Evolutionary conservation across 1,139 yeast genomes (phyloP).

Genomic region (Protomyces gravidus): DNA sequence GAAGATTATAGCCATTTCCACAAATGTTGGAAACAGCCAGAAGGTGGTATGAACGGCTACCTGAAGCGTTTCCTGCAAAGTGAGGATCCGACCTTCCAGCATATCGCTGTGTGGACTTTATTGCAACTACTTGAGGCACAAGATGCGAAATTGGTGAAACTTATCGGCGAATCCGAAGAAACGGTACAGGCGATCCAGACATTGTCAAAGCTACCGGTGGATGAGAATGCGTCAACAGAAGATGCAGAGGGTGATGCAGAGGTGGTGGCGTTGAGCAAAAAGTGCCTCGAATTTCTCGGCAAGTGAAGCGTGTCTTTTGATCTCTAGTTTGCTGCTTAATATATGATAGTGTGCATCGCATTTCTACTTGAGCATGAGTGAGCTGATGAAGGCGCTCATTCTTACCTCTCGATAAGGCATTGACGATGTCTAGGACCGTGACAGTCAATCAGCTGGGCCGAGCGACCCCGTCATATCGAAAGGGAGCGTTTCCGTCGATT

Average conservation of each 20-base stretch:
- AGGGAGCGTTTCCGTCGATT: too few species aligned
- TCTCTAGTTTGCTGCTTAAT: too few species aligned
- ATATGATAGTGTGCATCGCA: too few species aligned
- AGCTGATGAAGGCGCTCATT: too few species aligned
- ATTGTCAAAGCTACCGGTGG: slow-evolving; percentile 37
- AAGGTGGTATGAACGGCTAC: slow-evolving; percentile 82
- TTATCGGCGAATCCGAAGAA: slow-evolving; percentile 41
- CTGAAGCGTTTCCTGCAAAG: slow-evolving; percentile 73
- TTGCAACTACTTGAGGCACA: slow-evolving; percentile 87
- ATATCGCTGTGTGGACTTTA: slow-evolving; percentile 95
- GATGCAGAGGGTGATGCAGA: slow-evolving; percentile 27
- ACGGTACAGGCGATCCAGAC: slow-evolving; percentile 40
- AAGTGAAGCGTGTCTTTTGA: not conserved
- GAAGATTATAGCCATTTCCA: slow-evolving; percentile 75
- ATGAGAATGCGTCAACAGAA: slow-evolving; percentile 15
- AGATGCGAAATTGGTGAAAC: slow-evolving; percentile 55
- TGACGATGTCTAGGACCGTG: too few species aligned
- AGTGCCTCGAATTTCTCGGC: slow-evolving; percentile 16
- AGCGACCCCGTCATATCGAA: too few species aligned
- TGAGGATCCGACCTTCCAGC: slow-evolving; percentile 94
- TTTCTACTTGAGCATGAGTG: too few species aligned
- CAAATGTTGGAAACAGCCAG: slow-evolving; percentile 72
- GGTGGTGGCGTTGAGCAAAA: slow-evolving; percentile 19
- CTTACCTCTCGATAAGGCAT: too few species aligned
- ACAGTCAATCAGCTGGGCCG: too few species aligned